Conservation (phyloP, 1,284 basidiomycete species). For the Anthracocystis walkeri region DNA sequence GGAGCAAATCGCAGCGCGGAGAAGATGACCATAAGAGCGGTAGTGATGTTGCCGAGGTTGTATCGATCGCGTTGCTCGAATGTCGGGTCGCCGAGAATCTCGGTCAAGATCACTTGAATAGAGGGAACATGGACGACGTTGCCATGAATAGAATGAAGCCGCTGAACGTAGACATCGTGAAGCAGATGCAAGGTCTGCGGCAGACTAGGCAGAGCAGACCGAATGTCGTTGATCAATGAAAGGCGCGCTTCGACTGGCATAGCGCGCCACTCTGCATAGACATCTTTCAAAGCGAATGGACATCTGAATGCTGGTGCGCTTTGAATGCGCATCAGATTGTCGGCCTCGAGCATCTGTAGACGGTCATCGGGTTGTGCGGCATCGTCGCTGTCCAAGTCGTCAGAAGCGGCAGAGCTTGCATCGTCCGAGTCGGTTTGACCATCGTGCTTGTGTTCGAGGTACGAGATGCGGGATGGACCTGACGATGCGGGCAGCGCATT, state of each 20-base stretch:
- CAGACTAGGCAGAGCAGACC: slow-evolving; percentile 21
- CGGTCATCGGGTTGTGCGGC: slow-evolving; percentile 15
- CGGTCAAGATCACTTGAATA: slow-evolving; percentile 27
- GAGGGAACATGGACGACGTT: slow-evolving; percentile 32
- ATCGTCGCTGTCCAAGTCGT: slow-evolving; percentile 17
- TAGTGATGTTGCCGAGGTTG: slow-evolving; percentile 29
- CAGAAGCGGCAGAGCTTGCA: slow-evolving; percentile 16
- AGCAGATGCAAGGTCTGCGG: slow-evolving; percentile 28
- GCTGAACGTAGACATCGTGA: slow-evolving; percentile 33
- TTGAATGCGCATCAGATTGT: slow-evolving; percentile 22
- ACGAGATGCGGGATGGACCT: background rate
- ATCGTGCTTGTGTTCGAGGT: background rate
- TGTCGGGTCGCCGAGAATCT: slow-evolving; percentile 25
- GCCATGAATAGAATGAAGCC: slow-evolving; percentile 36
- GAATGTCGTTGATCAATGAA: slow-evolving; percentile 20
- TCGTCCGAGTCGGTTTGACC: slow-evolving; percentile 3
- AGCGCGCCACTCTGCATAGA: slow-evolving; percentile 34
- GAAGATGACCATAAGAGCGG: slow-evolving; percentile 45
- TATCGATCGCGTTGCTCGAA: slow-evolving; percentile 36
- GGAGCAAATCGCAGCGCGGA: slow-evolving; percentile 28
- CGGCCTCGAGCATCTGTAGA: slow-evolving; percentile 23
- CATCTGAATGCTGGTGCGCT: slow-evolving; percentile 33
- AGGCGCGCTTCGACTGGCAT: slow-evolving; percentile 22
- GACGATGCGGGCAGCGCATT: background rate
- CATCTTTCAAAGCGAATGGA: slow-evolving; percentile 47